Conservation (phyloP, 148 eudicot species). For the Arbutus unedo region DNA sequence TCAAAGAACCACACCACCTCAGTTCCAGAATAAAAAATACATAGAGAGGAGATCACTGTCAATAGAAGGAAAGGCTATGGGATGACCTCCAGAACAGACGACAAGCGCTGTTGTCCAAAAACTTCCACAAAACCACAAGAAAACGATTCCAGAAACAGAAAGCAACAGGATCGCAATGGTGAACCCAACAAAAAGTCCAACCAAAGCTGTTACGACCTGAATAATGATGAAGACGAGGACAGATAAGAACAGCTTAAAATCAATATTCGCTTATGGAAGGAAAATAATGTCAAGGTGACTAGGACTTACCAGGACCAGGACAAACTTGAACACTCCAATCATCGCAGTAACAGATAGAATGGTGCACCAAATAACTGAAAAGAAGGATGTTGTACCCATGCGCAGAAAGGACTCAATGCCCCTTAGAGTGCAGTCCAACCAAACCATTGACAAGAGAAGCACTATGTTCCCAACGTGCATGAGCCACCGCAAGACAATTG, state of each 20-base stretch:
- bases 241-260: not conserved
- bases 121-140: slow-evolving; percentile 57
- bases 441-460: slow-evolving; percentile 64
- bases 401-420: slow-evolving; percentile 81
- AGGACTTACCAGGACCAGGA: slow-evolving; percentile 60
- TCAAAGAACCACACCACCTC: slow-evolving; percentile 13
- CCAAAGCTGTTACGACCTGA: slow-evolving; percentile 62
- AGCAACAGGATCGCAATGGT: slow-evolving; percentile 41
- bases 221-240: slow-evolving; percentile 12
- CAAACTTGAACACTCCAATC: slow-evolving; percentile 66
- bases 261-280: not conserved
- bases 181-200: slow-evolving; percentile 64
- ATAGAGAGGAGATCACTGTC: slow-evolving; percentile 8
- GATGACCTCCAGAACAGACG: slow-evolving; percentile 61
- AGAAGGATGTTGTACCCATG: slow-evolving; percentile 87
- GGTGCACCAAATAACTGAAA: slow-evolving; percentile 74
- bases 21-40: slow-evolving; percentile 2
- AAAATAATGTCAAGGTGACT: slow-evolving; percentile 10
- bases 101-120: slow-evolving; percentile 48
- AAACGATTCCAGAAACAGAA: slow-evolving; percentile 32
- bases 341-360: slow-evolving; percentile 65
- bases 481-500: slow-evolving; percentile 65
- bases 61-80: slow-evolving; percentile 6
- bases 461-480: slow-evolving; percentile 53
- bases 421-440: slow-evolving; percentile 83